Evolutionary conservation across 202 grass and related monocot species (phyloP).

Genomic region (Tripidium arundinaceum): DNA sequence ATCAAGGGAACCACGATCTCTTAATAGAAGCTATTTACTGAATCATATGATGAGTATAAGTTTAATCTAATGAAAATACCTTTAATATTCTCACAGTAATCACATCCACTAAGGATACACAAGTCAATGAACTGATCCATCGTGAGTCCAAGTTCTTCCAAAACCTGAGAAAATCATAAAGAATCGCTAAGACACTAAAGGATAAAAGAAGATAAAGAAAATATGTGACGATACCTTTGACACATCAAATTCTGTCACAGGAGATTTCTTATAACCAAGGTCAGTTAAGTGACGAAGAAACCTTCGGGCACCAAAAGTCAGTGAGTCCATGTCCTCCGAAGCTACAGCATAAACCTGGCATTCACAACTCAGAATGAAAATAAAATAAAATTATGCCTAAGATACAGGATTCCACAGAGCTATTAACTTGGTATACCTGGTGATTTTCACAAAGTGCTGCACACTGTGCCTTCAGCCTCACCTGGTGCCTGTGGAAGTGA

Average conservation of each 20-base stretch:
- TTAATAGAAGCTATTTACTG: no score
- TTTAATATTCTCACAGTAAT: no score
- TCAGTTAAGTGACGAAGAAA: slow-evolving; percentile 90
- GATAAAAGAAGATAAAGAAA: neutral
- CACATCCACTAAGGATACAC: slow-evolving; percentile 90
- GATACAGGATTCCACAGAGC: neutral
- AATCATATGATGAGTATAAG: no score
- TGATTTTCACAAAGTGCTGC: no score
- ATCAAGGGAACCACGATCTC: slow-evolving; percentile 5
- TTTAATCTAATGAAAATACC: no score
- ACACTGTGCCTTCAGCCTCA: no score
- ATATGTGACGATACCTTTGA: slow-evolving; percentile 49
- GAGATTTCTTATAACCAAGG: slow-evolving; percentile 74
- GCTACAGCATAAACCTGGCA: slow-evolving; percentile 76
- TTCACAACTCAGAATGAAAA: slow-evolving; percentile 30
- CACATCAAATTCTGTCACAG: slow-evolving; percentile 84
- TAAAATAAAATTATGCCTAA: slow-evolving; percentile 15
- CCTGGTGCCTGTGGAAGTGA: no score
- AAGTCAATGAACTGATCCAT: slow-evolving; percentile 98
- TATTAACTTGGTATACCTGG: slow-evolving; percentile 42
- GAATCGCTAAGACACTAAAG: neutral
- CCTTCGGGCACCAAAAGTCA: slow-evolving; percentile 74
- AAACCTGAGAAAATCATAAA: slow-evolving; percentile 50
- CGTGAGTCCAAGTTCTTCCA: slow-evolving; percentile 76
- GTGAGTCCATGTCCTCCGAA: slow-evolving; percentile 92